phyloP scores from a whole-genome alignment of 768 basidiomycete species.

The Paxillus involutus region DNA sequence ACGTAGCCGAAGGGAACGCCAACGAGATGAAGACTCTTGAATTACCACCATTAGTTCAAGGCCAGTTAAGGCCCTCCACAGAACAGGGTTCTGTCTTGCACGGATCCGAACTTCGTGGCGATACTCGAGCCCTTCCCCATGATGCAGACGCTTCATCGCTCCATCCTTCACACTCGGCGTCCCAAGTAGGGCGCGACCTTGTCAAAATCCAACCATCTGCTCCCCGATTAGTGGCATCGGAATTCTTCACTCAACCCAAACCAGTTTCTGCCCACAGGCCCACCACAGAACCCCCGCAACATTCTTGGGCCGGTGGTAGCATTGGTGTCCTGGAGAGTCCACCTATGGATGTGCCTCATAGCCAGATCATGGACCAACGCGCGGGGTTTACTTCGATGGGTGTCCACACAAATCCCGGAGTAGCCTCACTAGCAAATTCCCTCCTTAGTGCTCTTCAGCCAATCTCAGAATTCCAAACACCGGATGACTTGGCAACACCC shows the following conservation, averaged over 20 bases:
- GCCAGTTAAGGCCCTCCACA: background rate
- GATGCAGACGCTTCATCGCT: constrained; percentile 28
- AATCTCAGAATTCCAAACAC: constrained; percentile 4
- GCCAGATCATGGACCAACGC: background rate
- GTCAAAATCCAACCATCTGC: constrained; percentile 4
- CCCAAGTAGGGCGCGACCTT: constrained; percentile 37
- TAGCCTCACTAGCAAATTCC: constrained; percentile 4
- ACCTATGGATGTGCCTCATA: background rate
- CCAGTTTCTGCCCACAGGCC: background rate
- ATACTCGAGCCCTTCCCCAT: background rate
- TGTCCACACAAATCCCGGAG: background rate
- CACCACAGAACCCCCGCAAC: background rate
- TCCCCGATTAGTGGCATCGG: constrained; percentile 7
- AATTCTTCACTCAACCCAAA: constrained; percentile 9
- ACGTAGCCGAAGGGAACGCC: background rate
- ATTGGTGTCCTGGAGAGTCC: background rate
- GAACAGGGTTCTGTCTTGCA: constrained; percentile 14
- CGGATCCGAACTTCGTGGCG: constrained; percentile 23
- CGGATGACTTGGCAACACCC: constrained; percentile 10
- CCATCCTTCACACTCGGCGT: constrained; percentile 57
- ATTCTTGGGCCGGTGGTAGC: background rate
- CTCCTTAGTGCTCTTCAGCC: constrained; percentile 2
- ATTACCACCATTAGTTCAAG: background rate
- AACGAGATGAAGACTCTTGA: background rate
- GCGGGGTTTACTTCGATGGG: background rate